A percentile compares a stretch with the other conserved stretches of the same genome.
Evolutionary conservation across 2,329 filamentous ascomycete genomes (phyloP).

Genomic region (Aureobasidium pullulans): DNA sequence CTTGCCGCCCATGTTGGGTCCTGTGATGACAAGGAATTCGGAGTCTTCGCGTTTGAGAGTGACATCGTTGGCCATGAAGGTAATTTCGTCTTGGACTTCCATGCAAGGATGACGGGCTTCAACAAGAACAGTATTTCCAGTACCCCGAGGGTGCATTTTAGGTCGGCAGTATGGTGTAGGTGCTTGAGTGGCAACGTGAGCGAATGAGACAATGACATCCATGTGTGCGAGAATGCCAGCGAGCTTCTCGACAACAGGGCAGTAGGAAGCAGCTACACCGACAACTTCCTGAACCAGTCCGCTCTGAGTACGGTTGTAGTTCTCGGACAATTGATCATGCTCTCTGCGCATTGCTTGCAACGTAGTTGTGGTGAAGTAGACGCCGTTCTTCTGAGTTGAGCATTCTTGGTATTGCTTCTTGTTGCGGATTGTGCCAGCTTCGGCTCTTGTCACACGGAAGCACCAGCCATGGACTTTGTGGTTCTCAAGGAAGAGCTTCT

Average conservation of each 20-base stretch:
- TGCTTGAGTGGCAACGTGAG: slow-evolving; percentile 87
- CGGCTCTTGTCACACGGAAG: slow-evolving; percentile 82
- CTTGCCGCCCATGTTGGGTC: slow-evolving; percentile 98
- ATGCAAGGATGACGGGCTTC: slow-evolving; percentile 95
- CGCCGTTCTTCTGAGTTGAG: slow-evolving; percentile 97
- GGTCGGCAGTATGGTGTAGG: slow-evolving; percentile 87
- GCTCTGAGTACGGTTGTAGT: slow-evolving; percentile 89
- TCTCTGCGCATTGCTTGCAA: slow-evolving; percentile 77
- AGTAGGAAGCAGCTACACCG: slow-evolving; percentile 86
- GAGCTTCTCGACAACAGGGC: slow-evolving; percentile 81
- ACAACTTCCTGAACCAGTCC: slow-evolving; percentile 91
- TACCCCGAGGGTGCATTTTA: slow-evolving; percentile 79
- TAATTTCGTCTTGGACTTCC: slow-evolving; percentile 97
- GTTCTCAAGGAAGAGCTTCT: slow-evolving; percentile 96
- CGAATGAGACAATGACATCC: slow-evolving; percentile 90
- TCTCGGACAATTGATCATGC: slow-evolving; percentile 86
- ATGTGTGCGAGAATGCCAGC: slow-evolving; percentile 85
- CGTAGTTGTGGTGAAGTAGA: slow-evolving; percentile 88
- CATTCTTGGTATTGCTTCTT: slow-evolving; percentile 87
- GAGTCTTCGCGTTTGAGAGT: slow-evolving; percentile 68
- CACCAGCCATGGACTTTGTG: slow-evolving; percentile 96
- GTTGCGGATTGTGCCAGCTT: slow-evolving; percentile 88
- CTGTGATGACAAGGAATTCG: slow-evolving; percentile 92
- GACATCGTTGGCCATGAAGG: slow-evolving; percentile 97
- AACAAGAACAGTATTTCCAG: slow-evolving; percentile 80